Evolutionary conservation across 129 eudicot species (phyloP).

Genomic region (Centaurea solstitialis): DNA sequence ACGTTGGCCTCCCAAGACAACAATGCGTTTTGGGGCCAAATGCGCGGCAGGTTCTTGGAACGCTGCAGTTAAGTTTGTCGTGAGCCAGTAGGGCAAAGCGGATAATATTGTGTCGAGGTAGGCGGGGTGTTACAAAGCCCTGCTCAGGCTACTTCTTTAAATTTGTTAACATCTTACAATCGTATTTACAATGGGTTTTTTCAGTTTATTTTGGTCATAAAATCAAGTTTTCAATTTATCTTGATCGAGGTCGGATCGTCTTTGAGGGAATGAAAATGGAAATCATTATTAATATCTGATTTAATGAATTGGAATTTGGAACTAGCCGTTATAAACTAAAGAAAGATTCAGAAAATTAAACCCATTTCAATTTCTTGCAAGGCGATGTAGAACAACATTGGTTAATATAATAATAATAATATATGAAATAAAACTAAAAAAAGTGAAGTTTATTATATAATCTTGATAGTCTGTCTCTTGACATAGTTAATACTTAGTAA

Average conservation of each 20-base stretch:
- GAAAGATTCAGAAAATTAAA: too few species aligned
- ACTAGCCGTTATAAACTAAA: background rate
- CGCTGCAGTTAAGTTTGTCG: too few species aligned
- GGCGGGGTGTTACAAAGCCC: too few species aligned
- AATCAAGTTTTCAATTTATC: background rate
- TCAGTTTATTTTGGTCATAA: background rate
- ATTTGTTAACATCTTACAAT: background rate
- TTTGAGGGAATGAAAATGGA: background rate
- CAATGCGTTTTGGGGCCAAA: too few species aligned
- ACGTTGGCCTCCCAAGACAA: too few species aligned
- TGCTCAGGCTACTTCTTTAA: background rate
- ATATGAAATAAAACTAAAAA: background rate
- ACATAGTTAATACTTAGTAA: slow-evolving; percentile 14
- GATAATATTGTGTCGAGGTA: too few species aligned
- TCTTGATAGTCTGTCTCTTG: background rate
- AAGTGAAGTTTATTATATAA: slow-evolving; percentile 7
- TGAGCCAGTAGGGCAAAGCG: too few species aligned
- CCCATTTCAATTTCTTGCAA: background rate
- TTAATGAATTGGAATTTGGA: too few species aligned
- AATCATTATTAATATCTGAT: background rate
- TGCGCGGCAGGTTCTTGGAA: too few species aligned
- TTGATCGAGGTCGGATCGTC: background rate
- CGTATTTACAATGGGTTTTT: background rate
- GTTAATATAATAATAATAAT: background rate
- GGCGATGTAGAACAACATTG: background rate